Base-by-base conservation (phyloP, 768 basidiomycete species). In the Epithele typhae region DNA sequence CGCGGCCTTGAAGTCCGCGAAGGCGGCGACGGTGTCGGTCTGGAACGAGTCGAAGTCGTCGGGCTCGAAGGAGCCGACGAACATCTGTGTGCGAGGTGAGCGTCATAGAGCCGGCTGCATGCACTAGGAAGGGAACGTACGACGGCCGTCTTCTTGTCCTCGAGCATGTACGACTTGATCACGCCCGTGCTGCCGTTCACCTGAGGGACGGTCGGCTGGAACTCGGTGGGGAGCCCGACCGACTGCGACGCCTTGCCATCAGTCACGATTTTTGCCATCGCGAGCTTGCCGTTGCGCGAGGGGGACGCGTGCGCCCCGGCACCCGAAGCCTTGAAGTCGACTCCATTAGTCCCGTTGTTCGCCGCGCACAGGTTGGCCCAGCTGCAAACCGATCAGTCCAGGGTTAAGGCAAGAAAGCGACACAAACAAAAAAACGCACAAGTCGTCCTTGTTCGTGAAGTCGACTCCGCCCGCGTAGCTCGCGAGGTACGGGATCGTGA, bases 331-430 rank as follows among this genome's bases (percentile, higher is more conserved):
- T 44, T 47, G 54, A 68, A 52, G 51, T 81, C 76, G 14, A 74
- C 61, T 3, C 78, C 79, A 53, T 81, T 81, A 15, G 79, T 81
- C 18, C 21, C 45, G 0, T 55, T 48, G 34, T 67, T 77, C 0
- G 76, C 78, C 14, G 69, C 78, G 58, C 82, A 84, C 53, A 84
- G 84, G 47, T 64, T 68, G 1, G 54, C 65, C 80, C 81, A 84
- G 70, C 79, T 82, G 53, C 7, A 22, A 21, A 43, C n/a, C n/a
- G n/a, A n/a, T n/a, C n/a, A n/a, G n/a, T n/a, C n/a, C n/a, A n/a
- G n/a, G n/a, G n/a, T n/a, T n/a, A n/a, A n/a, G n/a, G n/a, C n/a
- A n/a, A n/a, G n/a, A n/a, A n/a, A n/a, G n/a, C n/a, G n/a, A 12
- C n/a, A 45, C 15, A 42, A 40, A 24, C 8, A n/a, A n/a, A n/a